Evolutionary conservation across 2,329 filamentous ascomycete species (phyloP), one percentile per base, ranked within the genome.

Genomic region (Phyllosticta capitalensis): DNA sequence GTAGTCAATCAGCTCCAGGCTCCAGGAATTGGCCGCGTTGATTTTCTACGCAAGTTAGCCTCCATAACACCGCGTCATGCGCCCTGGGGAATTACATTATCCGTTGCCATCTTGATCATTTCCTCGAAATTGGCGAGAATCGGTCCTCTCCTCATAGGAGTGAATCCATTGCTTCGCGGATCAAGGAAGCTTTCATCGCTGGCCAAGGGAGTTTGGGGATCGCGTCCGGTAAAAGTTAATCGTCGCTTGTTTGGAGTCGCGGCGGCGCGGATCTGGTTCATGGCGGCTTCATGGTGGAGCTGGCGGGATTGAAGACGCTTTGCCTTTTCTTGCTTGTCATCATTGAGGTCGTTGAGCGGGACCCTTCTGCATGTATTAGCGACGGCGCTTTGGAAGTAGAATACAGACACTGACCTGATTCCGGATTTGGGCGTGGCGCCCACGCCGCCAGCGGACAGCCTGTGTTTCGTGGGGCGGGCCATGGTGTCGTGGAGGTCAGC

Each of bases 21-120:
- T 97, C 94, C 94, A 99, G 28, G 92, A 96, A 74, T 99, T 99
- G 61, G 88, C 85, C 54, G 94, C 92, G 72, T 97, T 99, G 80
- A 99, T 99, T 72, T 80, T 81, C 70, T 74, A 52, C 48, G 10
- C 9, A 5, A 9, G 61, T 66, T 61, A 67, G 62, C 54, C 14
- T 7, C 9, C n/a, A 20, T 60, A 26, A 26, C 3, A 26, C 24
- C 24, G 24, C 51, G 30, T 24, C 19, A 26, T 20, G 19, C 5
- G 19, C 28, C n/a, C 12, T 19, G 14, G 4, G 3, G 17, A 58
- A 64, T 55, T 68, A 74, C 72, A 68, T 99, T 99, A 78, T 99
- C 94, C 17, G 94, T 97, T 1, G 94, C 94, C 91, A 99, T 95
- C 81, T 97, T 99, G 91, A 99, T 97, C 94, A 92, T 97, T 72